Evolutionary conservation across 108 stramenopile species (phyloP).

Genomic region (Skeletonema menzelii): DNA sequence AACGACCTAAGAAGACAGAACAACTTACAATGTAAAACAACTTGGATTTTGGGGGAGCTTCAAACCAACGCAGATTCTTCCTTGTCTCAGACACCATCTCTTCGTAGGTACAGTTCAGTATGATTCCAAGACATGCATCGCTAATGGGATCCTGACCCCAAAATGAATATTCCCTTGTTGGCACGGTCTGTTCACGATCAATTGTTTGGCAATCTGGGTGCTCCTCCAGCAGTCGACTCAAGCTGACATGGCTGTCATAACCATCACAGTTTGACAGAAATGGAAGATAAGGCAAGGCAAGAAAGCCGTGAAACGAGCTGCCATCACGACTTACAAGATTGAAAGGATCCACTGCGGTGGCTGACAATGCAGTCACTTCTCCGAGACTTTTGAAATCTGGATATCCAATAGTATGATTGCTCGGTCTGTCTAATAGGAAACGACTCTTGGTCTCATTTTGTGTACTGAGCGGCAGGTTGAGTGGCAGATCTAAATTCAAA

Average conservation of each 20-base stretch:
- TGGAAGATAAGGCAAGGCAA: constrained; percentile 78
- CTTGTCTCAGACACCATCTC: constrained; percentile 56
- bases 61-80: constrained; percentile 72
- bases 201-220: constrained; percentile 66
- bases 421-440: constrained; percentile 49
- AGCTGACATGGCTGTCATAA: constrained; percentile 73
- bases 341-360: constrained; percentile 16
- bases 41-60: constrained; percentile 52
- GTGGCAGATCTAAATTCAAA: constrained; percentile 59
- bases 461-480: constrained; percentile 65
- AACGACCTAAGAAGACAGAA: not conserved
- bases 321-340: not conserved
- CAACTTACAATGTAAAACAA: constrained; percentile 40
- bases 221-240: constrained; percentile 78
- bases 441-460: constrained; percentile 29
- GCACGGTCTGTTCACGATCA: constrained; percentile 31
- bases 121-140: constrained; percentile 34
- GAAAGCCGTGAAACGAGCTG: constrained; percentile 30
- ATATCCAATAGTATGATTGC: constrained; percentile 51
- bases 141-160: constrained; percentile 18
- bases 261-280: constrained; percentile 85
- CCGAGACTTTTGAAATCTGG: constrained; percentile 6
- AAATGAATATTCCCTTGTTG: constrained; percentile 55
- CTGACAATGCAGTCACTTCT: not conserved
- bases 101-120: constrained; percentile 72